Percentiles rank a stretch among this genome's conserved stretches.
phyloP scores from a whole-genome alignment of 225 moss, liverwort and hornwort species.

The Anthoceros angustus region DNA sequence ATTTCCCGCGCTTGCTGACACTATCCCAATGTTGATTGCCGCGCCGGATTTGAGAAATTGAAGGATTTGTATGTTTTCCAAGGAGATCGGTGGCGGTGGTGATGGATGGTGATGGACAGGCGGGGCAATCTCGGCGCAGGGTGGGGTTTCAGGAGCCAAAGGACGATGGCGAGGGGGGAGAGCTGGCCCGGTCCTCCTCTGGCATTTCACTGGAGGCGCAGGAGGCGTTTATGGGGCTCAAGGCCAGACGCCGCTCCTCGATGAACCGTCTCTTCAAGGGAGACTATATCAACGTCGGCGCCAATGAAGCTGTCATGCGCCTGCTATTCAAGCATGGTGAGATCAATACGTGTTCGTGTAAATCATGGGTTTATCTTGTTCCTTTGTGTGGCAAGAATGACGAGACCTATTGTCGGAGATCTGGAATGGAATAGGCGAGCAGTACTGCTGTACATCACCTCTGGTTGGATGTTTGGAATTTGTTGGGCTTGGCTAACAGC shows the following conservation, averaged over 20 bases:
- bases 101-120: neutral
- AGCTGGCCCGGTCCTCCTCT: conserved; percentile 12
- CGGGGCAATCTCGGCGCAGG: neutral
- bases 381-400: neutral
- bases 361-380: neutral
- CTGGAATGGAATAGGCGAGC: neutral
- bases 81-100: too few species aligned
- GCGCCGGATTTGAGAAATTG: too few species aligned
- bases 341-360: too few species aligned
- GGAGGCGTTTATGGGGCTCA: conserved; percentile 58
- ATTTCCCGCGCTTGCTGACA: too few species aligned
- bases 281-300: conserved; percentile 65
- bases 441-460: neutral
- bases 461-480: neutral
- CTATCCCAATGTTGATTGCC: too few species aligned
- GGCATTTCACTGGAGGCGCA: conserved; percentile 11
- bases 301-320: conserved; percentile 53
- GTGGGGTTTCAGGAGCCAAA: conserved; percentile 6
- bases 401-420: neutral
- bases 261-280: conserved; percentile 60
- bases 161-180: conserved; percentile 1
- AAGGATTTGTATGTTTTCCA: too few species aligned
- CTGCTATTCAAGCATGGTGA: conserved; percentile 79
- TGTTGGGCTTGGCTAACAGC: neutral
- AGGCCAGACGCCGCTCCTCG: conserved; percentile 42